Percentiles rank a stretch among this genome's conserved stretches.
These are phyloP conservation scores for Aspergillus campestris DNA, from an alignment of 495 filamentous ascomycete genomes.

Conservation along the genomic window DNA sequence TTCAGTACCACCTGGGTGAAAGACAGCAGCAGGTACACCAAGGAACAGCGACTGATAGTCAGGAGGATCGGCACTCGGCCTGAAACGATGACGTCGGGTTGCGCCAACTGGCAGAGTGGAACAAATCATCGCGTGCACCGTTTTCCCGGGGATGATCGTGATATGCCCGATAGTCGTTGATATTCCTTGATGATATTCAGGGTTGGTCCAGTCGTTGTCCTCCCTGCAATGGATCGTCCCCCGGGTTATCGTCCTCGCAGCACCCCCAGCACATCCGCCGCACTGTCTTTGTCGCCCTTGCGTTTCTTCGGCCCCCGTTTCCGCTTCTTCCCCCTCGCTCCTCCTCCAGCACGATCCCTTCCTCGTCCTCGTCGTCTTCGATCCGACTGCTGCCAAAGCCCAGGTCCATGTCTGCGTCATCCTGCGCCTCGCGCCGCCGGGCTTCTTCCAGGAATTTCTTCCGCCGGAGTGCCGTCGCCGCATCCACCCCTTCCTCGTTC, in stretches of 20 bases:
- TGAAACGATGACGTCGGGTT: not conserved
- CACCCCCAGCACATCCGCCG: conserved; percentile 69
- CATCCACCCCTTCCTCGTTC: conserved; percentile 37
- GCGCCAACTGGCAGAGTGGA: too few relatives aligned
- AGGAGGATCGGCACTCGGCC: not conserved
- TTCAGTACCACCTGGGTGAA: too few relatives aligned
- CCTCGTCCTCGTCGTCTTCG: conserved; percentile 75
- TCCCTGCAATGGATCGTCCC: not conserved
- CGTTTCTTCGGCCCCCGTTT: conserved; percentile 80
- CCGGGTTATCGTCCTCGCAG: conserved; percentile 59
- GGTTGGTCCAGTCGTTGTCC: too few relatives aligned
- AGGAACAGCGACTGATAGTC: not conserved
- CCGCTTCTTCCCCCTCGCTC: conserved; percentile 53
- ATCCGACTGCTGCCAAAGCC: conserved; percentile 82
- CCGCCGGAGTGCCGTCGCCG: conserved; percentile 52
- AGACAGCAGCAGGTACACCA: not conserved
- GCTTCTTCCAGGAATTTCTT: conserved; percentile 64
- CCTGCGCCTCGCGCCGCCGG: conserved; percentile 52
- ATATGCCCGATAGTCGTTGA: too few relatives aligned
- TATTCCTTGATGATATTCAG: too few relatives aligned
- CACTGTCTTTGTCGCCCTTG: conserved; percentile 78
- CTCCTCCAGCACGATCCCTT: conserved; percentile 56
- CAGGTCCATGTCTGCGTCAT: conserved; percentile 88
- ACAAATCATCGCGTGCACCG: too few relatives aligned
- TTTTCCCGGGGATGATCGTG: too few relatives aligned